Evolutionary conservation across 2,329 filamentous ascomycete genomes (phyloP).

Genomic region (Trichoderma semiorbis): DNA sequence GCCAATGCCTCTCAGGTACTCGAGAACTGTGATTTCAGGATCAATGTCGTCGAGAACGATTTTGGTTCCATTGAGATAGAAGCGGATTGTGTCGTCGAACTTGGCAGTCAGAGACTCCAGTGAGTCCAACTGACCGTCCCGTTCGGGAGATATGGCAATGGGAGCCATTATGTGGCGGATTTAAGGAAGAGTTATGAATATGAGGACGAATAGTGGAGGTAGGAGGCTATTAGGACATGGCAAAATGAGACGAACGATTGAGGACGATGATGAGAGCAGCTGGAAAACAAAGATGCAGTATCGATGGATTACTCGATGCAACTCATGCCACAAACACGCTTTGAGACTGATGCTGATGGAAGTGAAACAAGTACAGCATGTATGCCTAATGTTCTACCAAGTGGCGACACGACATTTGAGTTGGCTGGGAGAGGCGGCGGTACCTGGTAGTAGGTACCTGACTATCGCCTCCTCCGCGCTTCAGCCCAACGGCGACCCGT

Average conservation of each 20-base stretch:
- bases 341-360: not conserved
- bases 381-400: not conserved
- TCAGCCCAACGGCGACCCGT: constrained; percentile 1
- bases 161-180: constrained; percentile 47
- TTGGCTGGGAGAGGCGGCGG: not conserved
- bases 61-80: constrained; percentile 92
- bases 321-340: not conserved
- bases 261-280: not conserved
- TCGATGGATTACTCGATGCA: not conserved
- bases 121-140: constrained; percentile 33
- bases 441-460: not conserved
- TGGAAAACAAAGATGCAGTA: not conserved
- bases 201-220: not conserved
- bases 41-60: constrained; percentile 83
- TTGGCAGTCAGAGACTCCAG: constrained; percentile 58
- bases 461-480: not conserved
- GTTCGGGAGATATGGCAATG: constrained; percentile 50
- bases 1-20: constrained; percentile 89
- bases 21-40: constrained; percentile 85
- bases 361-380: not conserved
- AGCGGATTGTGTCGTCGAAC: constrained; percentile 84
- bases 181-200: not conserved
- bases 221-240: not conserved
- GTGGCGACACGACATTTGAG: constrained; percentile 10
- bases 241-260: not conserved